Base-by-base conservation (phyloP, 768 basidiomycete species). In the Cystobasidium ongulense region DNA sequence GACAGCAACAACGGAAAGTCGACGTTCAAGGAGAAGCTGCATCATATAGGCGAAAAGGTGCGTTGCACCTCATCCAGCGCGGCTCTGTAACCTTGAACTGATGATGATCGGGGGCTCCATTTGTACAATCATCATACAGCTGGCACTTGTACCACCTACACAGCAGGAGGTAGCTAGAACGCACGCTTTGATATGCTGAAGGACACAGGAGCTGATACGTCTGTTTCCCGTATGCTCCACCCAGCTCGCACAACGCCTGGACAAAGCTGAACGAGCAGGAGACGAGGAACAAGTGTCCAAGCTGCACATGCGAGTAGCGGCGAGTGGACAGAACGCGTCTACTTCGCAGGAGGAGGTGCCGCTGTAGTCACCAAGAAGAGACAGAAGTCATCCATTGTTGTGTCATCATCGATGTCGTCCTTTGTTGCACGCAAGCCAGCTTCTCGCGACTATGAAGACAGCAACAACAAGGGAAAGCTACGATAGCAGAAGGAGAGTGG, bases 41-140 rank as follows among this genome's bases (percentile, higher is more conserved):
- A 71, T 59, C 68, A 71, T 71, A 61, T 71, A 8, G 68, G 68
- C 23, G 68, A 71, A 31, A 71, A 71, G 68, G 68, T 71, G 36
- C 11, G 53, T 25, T 41, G 36, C 33, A 3, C 21, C 17, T 10
- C 11, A 13, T 27, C 4, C 4, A 17, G 64, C 41, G 31, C 25
- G 64, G 21, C 57, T 59, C 11, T 63, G 62, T 25, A n/a, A 25
- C 18, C 35, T 8, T 27, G 8, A 25, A 36, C 21, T n/a, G 21
- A 36, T 3, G 25, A 36, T 41, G 35, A 66, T 38, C 35, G 64
- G 35, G n/a, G 10, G 13, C 36, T 13, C 25, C 25, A 41, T 29
- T 4, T 23, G 31, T 33, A 15, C 57, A 31, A 50, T 23, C 1
- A 59, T 10, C 33, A 36, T 36, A 11, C 25, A 71, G 68, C 68